Evolutionary conservation across 805 yeast species (phyloP), one percentile per base, ranked within the genome.

Genomic region (Candida montana): DNA sequence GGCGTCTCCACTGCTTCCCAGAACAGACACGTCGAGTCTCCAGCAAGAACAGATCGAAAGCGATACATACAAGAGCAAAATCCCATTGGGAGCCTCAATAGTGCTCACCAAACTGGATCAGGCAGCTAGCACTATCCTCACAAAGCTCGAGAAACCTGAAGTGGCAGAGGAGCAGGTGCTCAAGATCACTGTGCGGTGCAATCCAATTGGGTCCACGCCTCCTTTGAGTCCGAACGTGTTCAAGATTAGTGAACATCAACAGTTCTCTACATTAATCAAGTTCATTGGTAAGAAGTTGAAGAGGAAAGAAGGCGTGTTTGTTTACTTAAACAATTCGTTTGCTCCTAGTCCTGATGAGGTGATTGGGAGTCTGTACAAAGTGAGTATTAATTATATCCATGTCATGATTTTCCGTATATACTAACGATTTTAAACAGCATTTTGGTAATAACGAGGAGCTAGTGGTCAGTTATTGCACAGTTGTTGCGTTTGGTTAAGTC

Each of bases 121-220:
- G 16, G 44, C 42, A 5, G 41, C 57, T 2, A 52, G 46, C 10
- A 40, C 47, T 7, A 40, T 45, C 10, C 21, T 55, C 2, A 7
- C 45, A 2, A 46, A 48, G 35, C 37, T 52, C 4, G 46, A 30
- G 35, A 50, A 27, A 41, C 16, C 26, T 8, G 23, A 17, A 5
- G 35, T 31, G n/a, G 13, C 31, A 10, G 40, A 31, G 8, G 27
- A 30, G 5, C 30, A 37, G n/a, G 27, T 31, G 15, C 12, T 33
- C 2, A 56, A 53, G 33, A 49, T 78, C 13, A 68, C 74, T 1
- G 61, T 79, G 8, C 58, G 85, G 28, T 75, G 81, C 51, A 75
- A 72, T 46, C 72, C 86, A 2, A 74, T 81, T 27, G 86, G 86
- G 0, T 71, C 83, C 0, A 67, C 78, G 0, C 72, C 74, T 1